Base-by-base conservation (phyloP, 768 basidiomycete species). In the Leccinum broughii region DNA sequence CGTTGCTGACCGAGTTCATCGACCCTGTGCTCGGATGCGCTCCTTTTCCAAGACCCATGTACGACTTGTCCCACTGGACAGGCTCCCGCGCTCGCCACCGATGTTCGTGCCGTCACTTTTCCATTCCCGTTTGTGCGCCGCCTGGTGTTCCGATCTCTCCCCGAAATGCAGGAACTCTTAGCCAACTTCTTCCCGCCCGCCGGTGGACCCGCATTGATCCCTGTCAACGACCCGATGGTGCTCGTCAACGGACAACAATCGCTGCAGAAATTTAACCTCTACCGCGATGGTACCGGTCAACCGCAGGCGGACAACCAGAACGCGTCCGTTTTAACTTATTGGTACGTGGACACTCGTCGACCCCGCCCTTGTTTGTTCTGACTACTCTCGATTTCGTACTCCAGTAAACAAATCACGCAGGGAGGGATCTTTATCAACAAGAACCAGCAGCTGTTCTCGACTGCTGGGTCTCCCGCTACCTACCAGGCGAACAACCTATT, bases 171-270 rank as follows among this genome's bases (percentile, higher is more conserved):
- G 69, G 69, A 70, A 51, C 69, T 70, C 51, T 15, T 64, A 6
- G 68, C 68, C 13, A 55, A 55, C 44, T 70, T 62, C 35, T 70
- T 63, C 58, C 70, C 70, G 20, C 69, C 69, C 4, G 66, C 53
- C 37, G 46, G 66, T 55, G 70, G 61, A 30, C 66, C 69, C 13
- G 69, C 69, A 2, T 49, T 70, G 41, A 56, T 70, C 6, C 70
- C 69, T 15, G 41, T 70, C 49, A 70, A 65, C 13, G 62, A 70
- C 26, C 68, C 70, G 32, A 70, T 70, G 66, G 70, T 68, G 3
- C 62, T 72, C 10, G 61, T 70, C 28, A 58, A 68, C 13, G 70
- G 64, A 35, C 64, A 72, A 24, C 59, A 44, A n/a, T 68, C 65
- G 3, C 70, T 70, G 41, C 39, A 55, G 30, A 70, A 70, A 62